Conservation (phyloP, 2,329 filamentous ascomycete species). For the Penicillium brasilianum region DNA sequence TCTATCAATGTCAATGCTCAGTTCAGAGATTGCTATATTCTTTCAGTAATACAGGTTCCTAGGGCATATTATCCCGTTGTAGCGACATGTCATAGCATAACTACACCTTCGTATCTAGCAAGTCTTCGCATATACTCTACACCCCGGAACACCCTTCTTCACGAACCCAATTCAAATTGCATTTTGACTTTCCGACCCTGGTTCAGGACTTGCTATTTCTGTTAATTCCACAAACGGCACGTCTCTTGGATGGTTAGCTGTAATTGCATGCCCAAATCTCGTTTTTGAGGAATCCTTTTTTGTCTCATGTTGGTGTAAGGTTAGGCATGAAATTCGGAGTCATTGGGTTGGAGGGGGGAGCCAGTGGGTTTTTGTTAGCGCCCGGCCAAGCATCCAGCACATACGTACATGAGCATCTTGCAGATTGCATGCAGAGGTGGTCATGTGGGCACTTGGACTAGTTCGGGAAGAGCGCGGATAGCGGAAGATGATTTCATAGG, state of each 20-base stretch:
- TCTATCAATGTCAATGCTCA: too few relatives aligned
- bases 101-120: neutral
- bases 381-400: slow-evolving; percentile 24
- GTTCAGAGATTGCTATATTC: too few relatives aligned
- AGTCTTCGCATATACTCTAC: neutral
- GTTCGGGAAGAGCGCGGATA: slow-evolving; percentile 8
- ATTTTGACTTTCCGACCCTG: neutral
- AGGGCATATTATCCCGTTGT: too few relatives aligned
- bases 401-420: slow-evolving; percentile 35
- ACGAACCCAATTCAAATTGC: neutral
- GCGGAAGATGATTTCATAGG: too few relatives aligned
- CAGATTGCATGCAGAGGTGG: slow-evolving; percentile 42
- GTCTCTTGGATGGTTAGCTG: slow-evolving; percentile 4
- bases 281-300: neutral
- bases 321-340: slow-evolving; percentile 17
- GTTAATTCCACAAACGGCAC: neutral
- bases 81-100: neutral
- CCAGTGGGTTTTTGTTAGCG: slow-evolving; percentile 21
- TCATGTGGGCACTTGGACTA: slow-evolving; percentile 38
- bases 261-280: slow-evolving; percentile 14
- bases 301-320: neutral
- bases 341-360: slow-evolving; percentile 11
- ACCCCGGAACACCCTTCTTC: neutral
- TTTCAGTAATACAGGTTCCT: too few relatives aligned
- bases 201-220: neutral